A percentile compares a stretch with the other conserved stretches of the same genome.
Evolutionary conservation across 2,329 filamentous ascomycete genomes (phyloP).

Genomic region (Davidsoniella eucalypti): DNA sequence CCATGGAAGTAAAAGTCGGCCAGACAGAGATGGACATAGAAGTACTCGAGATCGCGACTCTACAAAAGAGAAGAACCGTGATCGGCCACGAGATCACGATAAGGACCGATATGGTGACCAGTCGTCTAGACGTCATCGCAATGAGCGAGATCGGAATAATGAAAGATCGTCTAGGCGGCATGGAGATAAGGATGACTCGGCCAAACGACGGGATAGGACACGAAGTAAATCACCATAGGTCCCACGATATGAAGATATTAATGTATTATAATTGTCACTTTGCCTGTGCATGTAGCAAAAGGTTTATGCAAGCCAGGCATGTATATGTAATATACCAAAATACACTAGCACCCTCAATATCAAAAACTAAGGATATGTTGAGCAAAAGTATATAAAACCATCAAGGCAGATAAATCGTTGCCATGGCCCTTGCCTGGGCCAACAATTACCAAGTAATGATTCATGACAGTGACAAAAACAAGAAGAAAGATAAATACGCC

Average conservation of each 20-base stretch:
- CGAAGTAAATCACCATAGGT: background rate
- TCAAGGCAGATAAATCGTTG: background rate
- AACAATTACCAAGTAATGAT: background rate
- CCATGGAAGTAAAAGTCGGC: background rate
- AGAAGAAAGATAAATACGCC: background rate
- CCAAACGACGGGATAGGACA: slow-evolving; percentile 15
- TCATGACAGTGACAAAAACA: background rate
- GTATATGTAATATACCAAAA: too few species aligned
- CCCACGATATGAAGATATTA: background rate
- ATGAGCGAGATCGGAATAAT: slow-evolving; percentile 15
- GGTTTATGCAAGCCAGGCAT: too few species aligned
- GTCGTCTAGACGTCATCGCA: slow-evolving; percentile 1
- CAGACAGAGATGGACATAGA: background rate
- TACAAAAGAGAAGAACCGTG: slow-evolving; percentile 13
- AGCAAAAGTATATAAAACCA: too few species aligned
- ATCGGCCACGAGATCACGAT: slow-evolving; percentile 18
- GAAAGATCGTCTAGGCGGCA: slow-evolving; percentile 13
- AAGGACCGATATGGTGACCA: background rate
- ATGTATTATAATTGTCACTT: background rate
- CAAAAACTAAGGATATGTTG: too few species aligned
- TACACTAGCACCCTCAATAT: too few species aligned
- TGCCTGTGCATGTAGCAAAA: background rate
- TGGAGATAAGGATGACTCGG: slow-evolving; percentile 12
- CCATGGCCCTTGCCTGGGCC: background rate
- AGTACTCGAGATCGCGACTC: background rate